Base-by-base conservation (phyloP, 805 yeast genomes). In the Ogataea henricii region DNA sequence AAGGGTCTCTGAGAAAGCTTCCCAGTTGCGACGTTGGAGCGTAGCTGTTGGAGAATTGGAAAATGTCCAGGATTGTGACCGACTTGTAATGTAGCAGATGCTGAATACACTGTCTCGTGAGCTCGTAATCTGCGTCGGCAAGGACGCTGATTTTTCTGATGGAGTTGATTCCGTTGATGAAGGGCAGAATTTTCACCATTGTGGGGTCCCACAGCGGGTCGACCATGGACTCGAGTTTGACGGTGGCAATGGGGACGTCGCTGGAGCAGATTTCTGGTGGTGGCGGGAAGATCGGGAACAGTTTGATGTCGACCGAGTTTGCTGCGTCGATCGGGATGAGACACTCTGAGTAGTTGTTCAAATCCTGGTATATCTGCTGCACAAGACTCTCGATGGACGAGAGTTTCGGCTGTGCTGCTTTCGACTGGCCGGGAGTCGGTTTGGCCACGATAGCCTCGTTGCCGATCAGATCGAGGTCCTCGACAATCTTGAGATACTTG, bases 201-300 rank as follows among this genome's bases (percentile, higher is more conserved):
- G 98, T 92, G 1, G 97, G 97, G 66, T 94, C 99, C 97, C 99
- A 94, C 58, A 87, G 85, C 7, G 87, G 85, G 65, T 94, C 99
- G 36, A 89, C 83, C 52, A 94, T 72, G 32, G 78, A 70, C 23
- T 77, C 76, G 27, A 94, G 69, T 44, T 83, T 82, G 1, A 94
- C 96, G 0, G 92, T 84, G n/a, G 95, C 81, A 4, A 91, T 80
- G 0, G 99, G 99, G 0, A 94, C 99, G 64, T 92, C 96, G 57
- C 74, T 87, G 0, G 95, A 81, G 42, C 82, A 74, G 18, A 94
- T 70, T 40, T 79, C 79, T 0, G 91, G 85, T 0, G 92, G 96
- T 1, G 91, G 87, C 10, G 87, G 85, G 29, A 86, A 71, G n/a
- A 88, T 72, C 0, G 98, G 98, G 59, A 94, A 88, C n/a, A 94